Evolutionary conservation across 352 stramenopile genomes (phyloP).

Genomic region (Phytophthora foliorum): DNA sequence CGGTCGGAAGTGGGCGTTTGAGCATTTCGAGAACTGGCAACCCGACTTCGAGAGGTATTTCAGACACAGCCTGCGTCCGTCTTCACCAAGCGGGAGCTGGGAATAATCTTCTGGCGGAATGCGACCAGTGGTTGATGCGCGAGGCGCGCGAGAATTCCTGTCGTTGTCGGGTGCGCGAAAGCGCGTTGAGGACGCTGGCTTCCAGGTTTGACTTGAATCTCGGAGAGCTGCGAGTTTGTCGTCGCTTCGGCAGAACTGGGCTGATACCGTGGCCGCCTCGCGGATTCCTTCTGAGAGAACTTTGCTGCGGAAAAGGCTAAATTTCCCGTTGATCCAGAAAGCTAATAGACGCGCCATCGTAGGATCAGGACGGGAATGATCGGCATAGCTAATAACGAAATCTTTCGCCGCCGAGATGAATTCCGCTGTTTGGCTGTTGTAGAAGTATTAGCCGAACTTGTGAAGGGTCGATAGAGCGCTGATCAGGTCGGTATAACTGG

Average conservation of each 20-base stretch:
- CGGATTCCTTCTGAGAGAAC: neutral
- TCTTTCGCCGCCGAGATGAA: slow-evolving; percentile 13
- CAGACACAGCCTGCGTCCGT: slow-evolving; percentile 9
- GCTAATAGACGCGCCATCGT: slow-evolving; percentile 5
- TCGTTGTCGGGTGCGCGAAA: neutral
- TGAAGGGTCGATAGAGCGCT: slow-evolving; percentile 1
- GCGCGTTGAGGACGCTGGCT: neutral
- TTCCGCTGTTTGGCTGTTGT: slow-evolving; percentile 1
- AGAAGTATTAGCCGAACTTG: slow-evolving; percentile 23
- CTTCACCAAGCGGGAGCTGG: neutral
- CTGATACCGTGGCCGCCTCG: neutral
- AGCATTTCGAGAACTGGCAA: slow-evolving; percentile 13
- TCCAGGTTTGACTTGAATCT: slow-evolving; percentile 10
- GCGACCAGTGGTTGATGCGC: neutral
- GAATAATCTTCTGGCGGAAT: neutral
- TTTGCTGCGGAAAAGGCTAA: slow-evolving; percentile 16
- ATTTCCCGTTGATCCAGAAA: slow-evolving; percentile 28
- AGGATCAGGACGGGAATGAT: neutral
- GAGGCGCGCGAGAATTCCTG: neutral
- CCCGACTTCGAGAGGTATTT: slow-evolving; percentile 12
- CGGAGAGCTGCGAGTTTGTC: slow-evolving; percentile 14
- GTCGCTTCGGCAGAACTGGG: slow-evolving; percentile 21
- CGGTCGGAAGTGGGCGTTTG: slow-evolving; percentile 17
- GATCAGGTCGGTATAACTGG: slow-evolving; percentile 14
- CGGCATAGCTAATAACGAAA: slow-evolving; percentile 18